Conservation (phyloP, 148 eudicot genomes). For the Camellia granthamiana region DNA sequence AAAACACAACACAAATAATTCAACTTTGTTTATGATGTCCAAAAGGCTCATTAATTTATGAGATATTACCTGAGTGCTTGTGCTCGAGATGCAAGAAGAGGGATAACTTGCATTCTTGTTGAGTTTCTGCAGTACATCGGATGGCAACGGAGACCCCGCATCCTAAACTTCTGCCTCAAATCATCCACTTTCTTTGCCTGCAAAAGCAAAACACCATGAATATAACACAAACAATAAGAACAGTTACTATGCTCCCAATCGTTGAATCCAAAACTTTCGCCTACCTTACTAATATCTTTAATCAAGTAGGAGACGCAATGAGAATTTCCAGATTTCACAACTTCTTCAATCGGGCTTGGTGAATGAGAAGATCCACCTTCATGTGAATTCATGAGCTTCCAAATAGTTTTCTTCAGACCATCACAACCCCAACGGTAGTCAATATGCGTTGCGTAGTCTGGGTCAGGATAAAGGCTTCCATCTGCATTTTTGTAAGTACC, state of each 20-base stretch:
- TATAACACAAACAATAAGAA: neutral
- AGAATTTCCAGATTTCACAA: slow-evolving; percentile 45
- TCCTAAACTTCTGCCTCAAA: slow-evolving; percentile 71
- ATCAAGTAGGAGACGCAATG: slow-evolving; percentile 64
- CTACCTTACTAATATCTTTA: slow-evolving; percentile 56
- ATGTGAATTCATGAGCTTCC: slow-evolving; percentile 46
- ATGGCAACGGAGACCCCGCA: slow-evolving; percentile 81
- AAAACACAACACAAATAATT: neutral
- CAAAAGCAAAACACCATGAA: slow-evolving; percentile 10
- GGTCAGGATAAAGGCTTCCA: slow-evolving; percentile 50
- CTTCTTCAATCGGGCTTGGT: slow-evolving; percentile 41
- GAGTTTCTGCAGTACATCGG: slow-evolving; percentile 77
- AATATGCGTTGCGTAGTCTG: slow-evolving; percentile 57
- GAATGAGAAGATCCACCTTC: slow-evolving; percentile 33
- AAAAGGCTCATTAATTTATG: neutral
- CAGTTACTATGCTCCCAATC: neutral
- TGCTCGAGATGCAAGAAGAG: slow-evolving; percentile 77
- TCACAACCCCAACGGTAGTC: slow-evolving; percentile 79
- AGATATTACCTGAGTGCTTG: slow-evolving; percentile 63
- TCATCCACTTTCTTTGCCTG: slow-evolving; percentile 74
- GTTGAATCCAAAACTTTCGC: neutral
- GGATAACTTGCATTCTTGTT: slow-evolving; percentile 70
- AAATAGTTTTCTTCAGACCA: slow-evolving; percentile 55
- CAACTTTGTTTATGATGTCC: neutral
- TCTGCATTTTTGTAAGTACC: slow-evolving; percentile 47